These are phyloP conservation scores for Ogataea angusta DNA, from an alignment of 805 yeast species.

Conservation along the genomic window DNA sequence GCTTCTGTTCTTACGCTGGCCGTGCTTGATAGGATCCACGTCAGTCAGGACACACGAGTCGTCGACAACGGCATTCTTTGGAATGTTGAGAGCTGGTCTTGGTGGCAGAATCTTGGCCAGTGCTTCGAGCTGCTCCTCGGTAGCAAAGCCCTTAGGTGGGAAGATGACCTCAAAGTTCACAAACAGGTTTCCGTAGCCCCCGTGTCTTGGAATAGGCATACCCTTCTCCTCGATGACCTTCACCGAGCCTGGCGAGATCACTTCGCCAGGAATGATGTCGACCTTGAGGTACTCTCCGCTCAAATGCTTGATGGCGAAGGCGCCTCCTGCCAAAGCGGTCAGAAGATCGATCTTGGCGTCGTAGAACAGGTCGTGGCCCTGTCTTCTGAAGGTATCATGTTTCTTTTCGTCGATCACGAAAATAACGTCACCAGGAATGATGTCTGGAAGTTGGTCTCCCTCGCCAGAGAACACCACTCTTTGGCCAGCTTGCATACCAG, in stretches of 20 bases:
- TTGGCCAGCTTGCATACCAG: constrained; percentile 96
- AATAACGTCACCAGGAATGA: constrained; percentile 94
- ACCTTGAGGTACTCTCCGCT: constrained; percentile 90
- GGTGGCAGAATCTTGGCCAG: constrained; percentile 80
- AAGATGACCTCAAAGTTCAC: constrained; percentile 84
- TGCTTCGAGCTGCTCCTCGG: constrained; percentile 68
- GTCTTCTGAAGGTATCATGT: constrained; percentile 78
- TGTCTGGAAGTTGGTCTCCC: constrained; percentile 95
- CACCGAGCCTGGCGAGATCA: constrained; percentile 76
- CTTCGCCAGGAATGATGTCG: constrained; percentile 85
- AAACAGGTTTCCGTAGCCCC: constrained; percentile 84
- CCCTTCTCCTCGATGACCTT: constrained; percentile 91
- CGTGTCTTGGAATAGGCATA: constrained; percentile 92
- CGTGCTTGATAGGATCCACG: constrained; percentile 30
- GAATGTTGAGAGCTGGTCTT: constrained; percentile 58
- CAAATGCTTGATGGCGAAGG: constrained; percentile 80
- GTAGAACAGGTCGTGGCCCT: constrained; percentile 81
- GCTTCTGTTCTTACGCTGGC: constrained; percentile 37
- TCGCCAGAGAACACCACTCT: constrained; percentile 88
- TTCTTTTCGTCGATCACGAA: constrained; percentile 89
- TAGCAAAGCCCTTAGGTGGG: constrained; percentile 73
- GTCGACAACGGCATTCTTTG: constrained; percentile 72
- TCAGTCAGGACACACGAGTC: constrained; percentile 43
- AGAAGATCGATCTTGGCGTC: constrained; percentile 86
- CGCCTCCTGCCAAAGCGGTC: constrained; percentile 97